These are phyloP conservation scores for Bremia lactucae DNA, from an alignment of 352 stramenopile species.

Conservation along the genomic window DNA sequence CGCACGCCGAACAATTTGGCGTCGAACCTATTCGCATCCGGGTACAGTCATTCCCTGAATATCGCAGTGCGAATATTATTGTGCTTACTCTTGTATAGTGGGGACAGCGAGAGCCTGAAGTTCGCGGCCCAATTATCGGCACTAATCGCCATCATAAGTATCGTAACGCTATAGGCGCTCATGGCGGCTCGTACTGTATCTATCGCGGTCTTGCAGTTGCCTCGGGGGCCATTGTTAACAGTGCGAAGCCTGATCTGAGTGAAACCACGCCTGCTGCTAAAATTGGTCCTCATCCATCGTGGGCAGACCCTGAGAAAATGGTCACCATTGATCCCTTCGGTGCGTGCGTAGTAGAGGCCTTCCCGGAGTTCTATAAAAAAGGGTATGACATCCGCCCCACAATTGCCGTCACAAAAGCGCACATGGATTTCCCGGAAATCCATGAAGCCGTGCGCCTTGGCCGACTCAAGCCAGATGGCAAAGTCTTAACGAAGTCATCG, in stretches of 20 bases:
- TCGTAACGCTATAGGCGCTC: slow-evolving; percentile 96
- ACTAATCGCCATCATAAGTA: slow-evolving; percentile 93
- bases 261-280: slow-evolving; percentile 94
- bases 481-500: slow-evolving; percentile 87
- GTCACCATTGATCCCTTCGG: slow-evolving; percentile 76
- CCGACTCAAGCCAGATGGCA: slow-evolving; percentile 93
- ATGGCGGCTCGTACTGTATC: slow-evolving; percentile 97
- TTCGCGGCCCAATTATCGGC: slow-evolving; percentile 91
- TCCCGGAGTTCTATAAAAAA: slow-evolving; percentile 92
- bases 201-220: slow-evolving; percentile 94
- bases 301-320: slow-evolving; percentile 92
- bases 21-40: slow-evolving; percentile 79
- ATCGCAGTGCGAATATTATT: background rate
- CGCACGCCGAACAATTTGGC: slow-evolving; percentile 78
- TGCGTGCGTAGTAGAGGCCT: slow-evolving; percentile 78
- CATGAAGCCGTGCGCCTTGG: slow-evolving; percentile 90
- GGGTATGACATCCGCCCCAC: slow-evolving; percentile 97
- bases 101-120: slow-evolving; percentile 84
- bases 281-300: slow-evolving; percentile 93
- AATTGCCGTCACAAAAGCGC: slow-evolving; percentile 93
- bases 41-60: slow-evolving; percentile 23
- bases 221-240: slow-evolving; percentile 62
- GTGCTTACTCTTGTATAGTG: slow-evolving; percentile 48
- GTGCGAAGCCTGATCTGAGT: slow-evolving; percentile 60
- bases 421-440: slow-evolving; percentile 99